Percentiles rank a stretch among this genome's conserved stretches.
Evolutionary conservation across 768 basidiomycete genomes (phyloP).

Genomic region (Kwoniella mangroviensis): DNA sequence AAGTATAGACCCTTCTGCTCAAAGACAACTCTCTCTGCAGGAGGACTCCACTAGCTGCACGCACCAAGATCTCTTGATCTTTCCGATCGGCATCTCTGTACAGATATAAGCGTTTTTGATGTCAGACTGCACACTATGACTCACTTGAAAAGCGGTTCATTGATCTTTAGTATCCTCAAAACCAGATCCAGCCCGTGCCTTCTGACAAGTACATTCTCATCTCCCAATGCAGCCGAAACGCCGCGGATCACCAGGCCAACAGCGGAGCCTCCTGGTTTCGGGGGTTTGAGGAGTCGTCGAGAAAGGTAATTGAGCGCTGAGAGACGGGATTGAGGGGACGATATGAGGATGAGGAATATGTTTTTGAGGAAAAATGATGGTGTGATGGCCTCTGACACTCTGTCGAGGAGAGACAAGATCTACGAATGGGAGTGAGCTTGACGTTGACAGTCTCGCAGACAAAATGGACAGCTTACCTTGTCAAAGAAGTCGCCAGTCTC

Average conservation of each 20-base stretch:
- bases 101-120: neutral
- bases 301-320: constrained; percentile 86
- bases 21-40: constrained; percentile 89
- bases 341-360: constrained; percentile 90
- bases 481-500: constrained; percentile 98
- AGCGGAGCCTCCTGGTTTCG: constrained; percentile 64
- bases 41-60: constrained; percentile 83
- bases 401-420: constrained; percentile 80
- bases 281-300: constrained; percentile 68
- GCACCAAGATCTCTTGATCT: constrained; percentile 82
- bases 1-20: constrained; percentile 88
- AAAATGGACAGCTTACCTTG: constrained; percentile 29
- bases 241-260: constrained; percentile 93
- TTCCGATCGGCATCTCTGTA: constrained; percentile 63
- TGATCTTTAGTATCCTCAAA: constrained; percentile 31
- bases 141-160: constrained; percentile 19
- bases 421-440: constrained; percentile 47
- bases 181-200: constrained; percentile 84
- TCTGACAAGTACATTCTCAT: constrained; percentile 88
- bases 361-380: constrained; percentile 93
- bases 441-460: no score
- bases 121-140: neutral
- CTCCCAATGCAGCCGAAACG: constrained; percentile 86
- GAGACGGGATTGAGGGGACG: constrained; percentile 80
- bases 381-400: constrained; percentile 79